These are phyloP conservation scores for Cryptococcus depauperatus DNA, from an alignment of 1,284 basidiomycete species.

Conservation along the genomic window DNA sequence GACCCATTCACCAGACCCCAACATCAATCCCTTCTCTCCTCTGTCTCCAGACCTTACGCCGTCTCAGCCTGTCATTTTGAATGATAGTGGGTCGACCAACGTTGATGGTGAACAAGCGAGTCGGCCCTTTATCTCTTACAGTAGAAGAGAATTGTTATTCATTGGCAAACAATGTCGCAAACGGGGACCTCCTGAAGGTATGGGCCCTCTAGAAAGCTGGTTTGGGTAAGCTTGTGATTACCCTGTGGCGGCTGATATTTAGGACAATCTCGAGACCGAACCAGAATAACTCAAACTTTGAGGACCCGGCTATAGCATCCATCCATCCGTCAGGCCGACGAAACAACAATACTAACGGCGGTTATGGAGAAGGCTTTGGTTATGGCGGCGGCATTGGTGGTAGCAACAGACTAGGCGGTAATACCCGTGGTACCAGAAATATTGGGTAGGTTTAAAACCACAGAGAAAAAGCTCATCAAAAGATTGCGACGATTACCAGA, in stretches of 20 bases:
- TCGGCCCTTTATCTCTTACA: slow-evolving; percentile 16
- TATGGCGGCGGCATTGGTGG: slow-evolving; percentile 42
- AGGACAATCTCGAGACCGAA: slow-evolving; percentile 4
- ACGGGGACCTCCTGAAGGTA: slow-evolving; percentile 10
- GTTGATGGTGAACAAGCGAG: background rate
- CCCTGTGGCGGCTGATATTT: background rate
- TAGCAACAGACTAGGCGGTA: slow-evolving; percentile 15
- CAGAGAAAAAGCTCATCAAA: background rate
- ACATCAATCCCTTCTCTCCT: slow-evolving; percentile 39
- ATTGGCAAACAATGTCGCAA: slow-evolving; percentile 17
- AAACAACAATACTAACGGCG: slow-evolving; percentile 11
- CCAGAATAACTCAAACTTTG: slow-evolving; percentile 8
- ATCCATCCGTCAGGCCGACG: slow-evolving; percentile 22
- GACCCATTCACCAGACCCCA: slow-evolving; percentile 16
- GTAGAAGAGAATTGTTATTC: slow-evolving; percentile 15
- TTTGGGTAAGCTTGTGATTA: slow-evolving; percentile 24
- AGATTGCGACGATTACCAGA: slow-evolving; percentile 22
- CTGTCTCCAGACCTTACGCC: slow-evolving; percentile 32
- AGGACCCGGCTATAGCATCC: slow-evolving; percentile 39
- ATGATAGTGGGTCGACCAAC: background rate
- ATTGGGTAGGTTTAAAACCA: slow-evolving; percentile 22
- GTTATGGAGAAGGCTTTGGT: slow-evolving; percentile 41
- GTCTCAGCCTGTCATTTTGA: background rate
- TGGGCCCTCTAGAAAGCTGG: slow-evolving; percentile 24
- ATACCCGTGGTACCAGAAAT: slow-evolving; percentile 20